phyloP scores from a whole-genome alignment of 1,284 basidiomycete species.

The Mycena sp. region DNA sequence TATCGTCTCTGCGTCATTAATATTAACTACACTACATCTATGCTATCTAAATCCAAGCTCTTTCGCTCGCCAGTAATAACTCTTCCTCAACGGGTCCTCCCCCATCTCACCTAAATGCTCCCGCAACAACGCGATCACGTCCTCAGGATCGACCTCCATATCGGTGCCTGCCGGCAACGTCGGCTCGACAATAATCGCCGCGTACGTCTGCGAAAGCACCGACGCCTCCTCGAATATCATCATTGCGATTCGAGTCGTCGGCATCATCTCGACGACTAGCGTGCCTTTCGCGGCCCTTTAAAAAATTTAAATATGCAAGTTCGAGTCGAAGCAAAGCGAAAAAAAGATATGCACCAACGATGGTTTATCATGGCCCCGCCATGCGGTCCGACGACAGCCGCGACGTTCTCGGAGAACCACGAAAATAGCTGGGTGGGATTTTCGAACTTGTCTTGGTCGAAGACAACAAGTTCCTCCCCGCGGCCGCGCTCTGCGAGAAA shows the following conservation, averaged over 20 bases:
- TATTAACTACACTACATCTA: no score
- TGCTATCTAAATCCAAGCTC: conserved; percentile 22
- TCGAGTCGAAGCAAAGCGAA: not conserved
- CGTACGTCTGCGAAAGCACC: conserved; percentile 23
- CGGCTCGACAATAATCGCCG: conserved; percentile 22
- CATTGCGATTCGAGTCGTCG: conserved; percentile 10
- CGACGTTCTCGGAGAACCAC: conserved; percentile 7
- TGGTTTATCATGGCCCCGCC: conserved; percentile 30
- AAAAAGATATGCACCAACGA: conserved; percentile 18
- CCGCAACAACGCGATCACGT: conserved; percentile 13
- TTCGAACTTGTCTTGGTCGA: conserved; percentile 1
- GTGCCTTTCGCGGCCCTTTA: conserved; percentile 19
- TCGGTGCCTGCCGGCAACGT: not conserved
- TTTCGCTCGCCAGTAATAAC: conserved; percentile 14
- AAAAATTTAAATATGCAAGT: not conserved
- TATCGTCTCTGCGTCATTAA: no score
- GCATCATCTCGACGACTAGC: conserved; percentile 24
- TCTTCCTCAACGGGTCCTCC: conserved; percentile 15
- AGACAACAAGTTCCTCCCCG: conserved; percentile 29
- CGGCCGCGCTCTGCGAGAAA: conserved; percentile 15
- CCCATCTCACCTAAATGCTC: conserved; percentile 15
- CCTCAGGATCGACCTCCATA: conserved; percentile 19
- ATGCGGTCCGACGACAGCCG: conserved; percentile 11
- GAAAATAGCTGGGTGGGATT: conserved; percentile 1
- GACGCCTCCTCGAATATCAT: conserved; percentile 29